Percentiles rank a stretch among this genome's conserved stretches.
Evolutionary conservation across 2,329 filamentous ascomycete species (phyloP).

Genomic region (Alternaria incomplexa): DNA sequence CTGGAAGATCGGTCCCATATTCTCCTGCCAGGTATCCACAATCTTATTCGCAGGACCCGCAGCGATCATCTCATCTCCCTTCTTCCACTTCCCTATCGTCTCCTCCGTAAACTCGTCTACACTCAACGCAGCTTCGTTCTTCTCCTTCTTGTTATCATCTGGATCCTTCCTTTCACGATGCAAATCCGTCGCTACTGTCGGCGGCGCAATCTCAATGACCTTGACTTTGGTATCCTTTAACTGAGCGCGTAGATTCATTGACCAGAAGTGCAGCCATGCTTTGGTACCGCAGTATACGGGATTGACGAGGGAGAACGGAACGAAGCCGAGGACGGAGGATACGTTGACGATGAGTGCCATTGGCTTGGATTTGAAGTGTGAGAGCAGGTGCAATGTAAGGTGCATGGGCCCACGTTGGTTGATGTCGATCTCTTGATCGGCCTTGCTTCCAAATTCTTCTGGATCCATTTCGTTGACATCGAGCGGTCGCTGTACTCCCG

Average conservation of each 20-base stretch:
- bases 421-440: constrained; percentile 64
- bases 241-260: constrained; percentile 61
- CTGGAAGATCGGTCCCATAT: constrained; percentile 45
- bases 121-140: constrained; percentile 57
- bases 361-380: constrained; percentile 56
- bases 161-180: constrained; percentile 63
- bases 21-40: constrained; percentile 53
- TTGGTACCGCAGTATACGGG: constrained; percentile 67
- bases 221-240: constrained; percentile 52
- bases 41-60: constrained; percentile 54
- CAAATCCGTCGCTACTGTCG: constrained; percentile 61
- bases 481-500: constrained; percentile 63
- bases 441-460: constrained; percentile 55
- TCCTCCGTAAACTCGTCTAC: constrained; percentile 63
- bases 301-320: constrained; percentile 61
- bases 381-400: constrained; percentile 56
- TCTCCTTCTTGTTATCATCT: constrained; percentile 65
- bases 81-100: constrained; percentile 53
- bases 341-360: constrained; percentile 60
- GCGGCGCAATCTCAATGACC: constrained; percentile 64
- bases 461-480: constrained; percentile 49
- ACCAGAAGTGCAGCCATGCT: constrained; percentile 64
- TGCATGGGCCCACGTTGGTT: constrained; percentile 66
- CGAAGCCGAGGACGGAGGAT: constrained; percentile 60
- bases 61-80: constrained; percentile 57